Evolutionary conservation across 345 rosid species (phyloP), one percentile per base, ranked within the genome.

Genomic region (Acer yangbiense): DNA sequence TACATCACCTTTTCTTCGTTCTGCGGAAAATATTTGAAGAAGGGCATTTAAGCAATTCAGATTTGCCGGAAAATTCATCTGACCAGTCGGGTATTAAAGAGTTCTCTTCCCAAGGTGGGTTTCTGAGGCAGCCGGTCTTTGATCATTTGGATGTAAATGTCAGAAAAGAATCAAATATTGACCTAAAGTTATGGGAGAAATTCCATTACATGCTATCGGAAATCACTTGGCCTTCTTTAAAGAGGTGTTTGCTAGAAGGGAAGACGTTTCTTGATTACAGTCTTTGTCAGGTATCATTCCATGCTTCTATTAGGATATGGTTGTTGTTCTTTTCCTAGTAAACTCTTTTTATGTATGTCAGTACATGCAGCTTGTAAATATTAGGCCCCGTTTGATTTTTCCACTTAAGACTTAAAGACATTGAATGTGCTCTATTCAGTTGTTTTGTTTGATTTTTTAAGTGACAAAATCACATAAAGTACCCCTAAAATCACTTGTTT

Each of bases 1-100:
- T 94, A 75, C 99, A 94, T 76, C 97, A 96, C 81, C 82, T 91
- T 79, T 83, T 90, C 87, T 96, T 96, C 76, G 87, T 92, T 78
- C 86, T 96, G 39, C 82, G 88, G 76, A 96, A 94, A 83, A 77
- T 96, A 74, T 86, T 91, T 73, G 87, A 89, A 81, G 99, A 86
- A 67, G 92, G 83, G 82, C 82, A 82, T 78, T 78, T 77, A 50
- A 79, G 84, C 66, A 77, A 80, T 72, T 78, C 80, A 39, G 87
- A 80, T 77, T 46, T 65, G 63, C 78, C 72, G 29, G 85, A 78
- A 81, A 87, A 75, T 78, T 73, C 80, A 44, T 80, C 87, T 14
- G 89, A 79, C 68, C 35, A 75, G 41, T 72, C 71, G n/a, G 78
- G 44, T 67, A 20, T 61, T 16, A 73, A 60, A 20, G 86, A 75